Evolutionary conservation across 352 stramenopile species (phyloP).

Genomic region (Pythium diclinum): DNA sequence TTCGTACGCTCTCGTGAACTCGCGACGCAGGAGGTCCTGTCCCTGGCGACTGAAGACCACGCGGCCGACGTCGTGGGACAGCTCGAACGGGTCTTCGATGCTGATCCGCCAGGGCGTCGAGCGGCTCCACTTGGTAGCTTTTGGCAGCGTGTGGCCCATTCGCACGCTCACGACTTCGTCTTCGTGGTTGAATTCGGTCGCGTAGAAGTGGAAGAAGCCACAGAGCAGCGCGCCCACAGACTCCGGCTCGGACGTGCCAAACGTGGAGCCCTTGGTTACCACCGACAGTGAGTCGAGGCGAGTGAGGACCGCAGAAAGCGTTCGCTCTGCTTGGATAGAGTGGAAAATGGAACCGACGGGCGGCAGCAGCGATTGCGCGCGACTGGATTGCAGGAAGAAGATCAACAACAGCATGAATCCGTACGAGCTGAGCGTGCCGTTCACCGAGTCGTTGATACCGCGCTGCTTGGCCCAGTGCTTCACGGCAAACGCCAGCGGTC

Average conservation of each 20-base stretch:
- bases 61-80: constrained; percentile 72
- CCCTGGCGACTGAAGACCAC: constrained; percentile 75
- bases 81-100: constrained; percentile 86
- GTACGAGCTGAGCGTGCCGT: constrained; percentile 97
- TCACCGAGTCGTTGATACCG: constrained; percentile 95
- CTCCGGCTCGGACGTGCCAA: constrained; percentile 66
- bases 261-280: constrained; percentile 40
- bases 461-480: constrained; percentile 97
- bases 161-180: constrained; percentile 93
- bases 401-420: constrained; percentile 96
- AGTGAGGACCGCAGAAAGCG: constrained; percentile 81
- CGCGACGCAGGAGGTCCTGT: constrained; percentile 51
- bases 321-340: constrained; percentile 85
- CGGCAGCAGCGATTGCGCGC: constrained; percentile 49
- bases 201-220: constrained; percentile 97
- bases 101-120: constrained; percentile 69
- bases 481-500: constrained; percentile 94
- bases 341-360: constrained; percentile 46
- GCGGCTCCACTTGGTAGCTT: constrained; percentile 71
- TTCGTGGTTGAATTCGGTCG: constrained; percentile 94
- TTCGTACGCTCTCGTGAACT: constrained; percentile 63
- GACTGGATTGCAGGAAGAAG: constrained; percentile 93
- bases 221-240: constrained; percentile 91
- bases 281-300: constrained; percentile 64
- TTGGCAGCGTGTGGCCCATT: constrained; percentile 54